A percentile compares a stretch with the other conserved stretches of the same genome.
Evolutionary conservation across 371 early-diverging fungal species (phyloP).

Genomic region (Mucor lusitanicus): DNA sequence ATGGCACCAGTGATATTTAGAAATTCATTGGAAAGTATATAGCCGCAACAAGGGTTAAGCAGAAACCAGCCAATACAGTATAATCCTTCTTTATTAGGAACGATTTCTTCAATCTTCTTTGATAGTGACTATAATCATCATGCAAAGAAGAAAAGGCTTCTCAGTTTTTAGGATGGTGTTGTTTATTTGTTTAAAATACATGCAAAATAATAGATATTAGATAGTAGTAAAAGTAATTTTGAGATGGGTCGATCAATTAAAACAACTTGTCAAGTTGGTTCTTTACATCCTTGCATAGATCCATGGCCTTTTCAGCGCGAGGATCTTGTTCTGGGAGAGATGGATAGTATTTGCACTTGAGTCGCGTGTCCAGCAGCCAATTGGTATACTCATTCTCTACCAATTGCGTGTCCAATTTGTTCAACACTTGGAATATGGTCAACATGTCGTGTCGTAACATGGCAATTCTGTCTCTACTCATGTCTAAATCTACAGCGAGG

Average conservation of each 20-base stretch:
- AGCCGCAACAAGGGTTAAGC: no score
- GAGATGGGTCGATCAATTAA: not conserved
- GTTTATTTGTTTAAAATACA: not conserved
- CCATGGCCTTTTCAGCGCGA: not conserved
- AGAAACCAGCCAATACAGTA: no score
- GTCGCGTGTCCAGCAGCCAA: slow-evolving; percentile 52
- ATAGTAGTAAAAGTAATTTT: not conserved
- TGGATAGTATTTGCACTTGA: slow-evolving; percentile 29
- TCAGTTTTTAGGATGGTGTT: no score
- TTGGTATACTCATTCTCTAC: slow-evolving; percentile 53
- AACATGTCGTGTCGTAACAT: slow-evolving; percentile 50
- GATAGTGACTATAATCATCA: no score
- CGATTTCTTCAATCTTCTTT: no score
- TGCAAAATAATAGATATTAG: not conserved
- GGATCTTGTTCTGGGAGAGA: not conserved
- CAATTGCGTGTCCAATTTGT: slow-evolving; percentile 46
- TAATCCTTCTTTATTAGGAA: no score
- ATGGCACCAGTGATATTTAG: no score
- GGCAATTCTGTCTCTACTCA: slow-evolving; percentile 51
- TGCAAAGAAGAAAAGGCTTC: no score
- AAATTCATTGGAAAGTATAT: no score
- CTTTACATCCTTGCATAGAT: slow-evolving; percentile 10
- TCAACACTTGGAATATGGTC: slow-evolving; percentile 47
- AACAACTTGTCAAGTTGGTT: slow-evolving; percentile 4
- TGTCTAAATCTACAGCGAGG: slow-evolving; percentile 44